Percentiles rank a stretch among this genome's conserved stretches.
These are phyloP conservation scores for Scytalidium sp. DNA, from an alignment of 2,329 filamentous ascomycete genomes.

Conservation along the genomic window DNA sequence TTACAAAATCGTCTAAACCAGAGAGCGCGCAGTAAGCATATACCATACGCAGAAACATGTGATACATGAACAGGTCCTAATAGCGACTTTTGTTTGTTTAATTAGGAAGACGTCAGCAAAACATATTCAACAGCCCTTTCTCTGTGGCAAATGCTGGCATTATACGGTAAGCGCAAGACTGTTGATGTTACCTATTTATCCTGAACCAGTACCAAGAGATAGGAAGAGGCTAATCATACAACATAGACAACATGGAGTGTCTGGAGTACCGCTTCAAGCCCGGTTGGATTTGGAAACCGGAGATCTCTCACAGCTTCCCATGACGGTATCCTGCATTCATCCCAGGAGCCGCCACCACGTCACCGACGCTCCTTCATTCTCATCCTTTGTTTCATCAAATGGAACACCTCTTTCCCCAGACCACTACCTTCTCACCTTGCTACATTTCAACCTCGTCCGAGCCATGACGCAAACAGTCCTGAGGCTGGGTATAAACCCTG, in stretches of 20 bases:
- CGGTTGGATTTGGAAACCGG: no score
- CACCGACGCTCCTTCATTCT: slow-evolving; percentile 5
- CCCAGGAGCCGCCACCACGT: not conserved
- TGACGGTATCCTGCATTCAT: slow-evolving; percentile 3
- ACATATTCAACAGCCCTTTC: not conserved
- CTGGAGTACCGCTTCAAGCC: no score
- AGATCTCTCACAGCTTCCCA: no score
- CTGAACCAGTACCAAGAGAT: no score
- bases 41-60: not conserved
- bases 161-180: no score
- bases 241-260: no score
- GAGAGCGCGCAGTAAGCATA: slow-evolving; percentile 22
- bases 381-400: slow-evolving; percentile 1
- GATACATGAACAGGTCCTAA: not conserved
- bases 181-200: no score
- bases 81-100: not conserved
- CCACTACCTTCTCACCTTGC: slow-evolving; percentile 28
- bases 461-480: slow-evolving; percentile 30
- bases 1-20: slow-evolving; percentile 26
- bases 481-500: slow-evolving; percentile 21
- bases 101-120: not conserved
- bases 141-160: not conserved
- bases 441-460: slow-evolving; percentile 36
- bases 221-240: no score
- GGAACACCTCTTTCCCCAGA: slow-evolving; percentile 12